Conservation (phyloP, 331 rosid species). For the Spiraea crenata region DNA sequence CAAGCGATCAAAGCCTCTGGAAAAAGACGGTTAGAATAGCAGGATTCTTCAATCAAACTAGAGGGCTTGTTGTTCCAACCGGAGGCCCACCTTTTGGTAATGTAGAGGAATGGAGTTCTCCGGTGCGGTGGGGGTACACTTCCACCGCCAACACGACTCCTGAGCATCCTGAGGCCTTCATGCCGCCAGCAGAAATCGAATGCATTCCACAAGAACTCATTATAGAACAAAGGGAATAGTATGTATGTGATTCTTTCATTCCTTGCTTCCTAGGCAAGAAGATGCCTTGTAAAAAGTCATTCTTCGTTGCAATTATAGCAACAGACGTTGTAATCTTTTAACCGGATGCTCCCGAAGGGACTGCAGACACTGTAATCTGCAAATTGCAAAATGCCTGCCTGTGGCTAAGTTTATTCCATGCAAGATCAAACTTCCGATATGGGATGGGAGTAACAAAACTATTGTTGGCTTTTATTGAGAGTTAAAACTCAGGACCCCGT, state of each 20-base stretch:
- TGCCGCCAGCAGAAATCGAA: not conserved
- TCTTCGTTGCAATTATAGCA: too few relatives aligned
- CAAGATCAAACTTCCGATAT: too few relatives aligned
- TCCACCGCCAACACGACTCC: not conserved
- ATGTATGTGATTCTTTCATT: not conserved
- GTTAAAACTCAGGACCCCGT: too few relatives aligned
- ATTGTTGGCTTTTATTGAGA: too few relatives aligned
- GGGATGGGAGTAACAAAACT: too few relatives aligned
- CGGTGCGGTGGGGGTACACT: not conserved
- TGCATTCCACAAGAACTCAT: not conserved
- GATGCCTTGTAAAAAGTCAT: too few relatives aligned
- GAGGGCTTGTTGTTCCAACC: constrained; percentile 9
- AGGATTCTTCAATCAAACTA: constrained; percentile 15
- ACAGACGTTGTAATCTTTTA: too few relatives aligned
- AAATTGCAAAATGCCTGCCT: too few relatives aligned
- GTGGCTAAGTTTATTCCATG: too few relatives aligned
- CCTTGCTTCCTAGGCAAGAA: too few relatives aligned
- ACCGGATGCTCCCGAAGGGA: too few relatives aligned
- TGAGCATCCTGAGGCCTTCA: not conserved
- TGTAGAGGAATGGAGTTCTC: constrained; percentile 11
- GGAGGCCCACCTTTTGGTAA: constrained; percentile 1
- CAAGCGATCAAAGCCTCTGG: constrained; percentile 25
- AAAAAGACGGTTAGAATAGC: constrained; percentile 25
- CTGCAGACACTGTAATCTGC: too few relatives aligned
- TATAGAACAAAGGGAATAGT: not conserved